Evolutionary conservation across 2,329 filamentous ascomycete genomes (phyloP).

Genomic region (Xylaria sp.): DNA sequence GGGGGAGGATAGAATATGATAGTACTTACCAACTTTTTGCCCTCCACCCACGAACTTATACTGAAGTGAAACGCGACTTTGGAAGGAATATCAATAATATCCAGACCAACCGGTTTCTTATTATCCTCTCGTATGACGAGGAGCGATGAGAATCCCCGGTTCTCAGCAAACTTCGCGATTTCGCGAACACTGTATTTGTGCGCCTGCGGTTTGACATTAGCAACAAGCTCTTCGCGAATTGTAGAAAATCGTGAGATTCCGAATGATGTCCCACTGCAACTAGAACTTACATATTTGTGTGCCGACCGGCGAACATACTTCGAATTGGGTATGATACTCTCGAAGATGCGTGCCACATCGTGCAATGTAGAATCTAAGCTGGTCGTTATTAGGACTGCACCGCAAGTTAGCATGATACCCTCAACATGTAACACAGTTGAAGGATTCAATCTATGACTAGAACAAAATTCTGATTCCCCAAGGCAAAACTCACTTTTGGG

Average conservation of each 20-base stretch:
- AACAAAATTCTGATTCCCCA: no score
- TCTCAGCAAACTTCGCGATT: slow-evolving; percentile 78
- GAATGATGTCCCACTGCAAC: background rate
- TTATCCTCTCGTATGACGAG: slow-evolving; percentile 83
- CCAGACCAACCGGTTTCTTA: slow-evolving; percentile 77
- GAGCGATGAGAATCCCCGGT: slow-evolving; percentile 77
- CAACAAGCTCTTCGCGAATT: background rate
- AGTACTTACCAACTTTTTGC: slow-evolving; percentile 57
- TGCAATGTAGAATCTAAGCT: slow-evolving; percentile 85
- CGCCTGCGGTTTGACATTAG: slow-evolving; percentile 27
- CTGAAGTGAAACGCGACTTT: slow-evolving; percentile 92
- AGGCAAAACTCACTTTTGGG: slow-evolving; percentile 55
- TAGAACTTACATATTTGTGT: slow-evolving; percentile 57
- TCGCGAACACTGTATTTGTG: slow-evolving; percentile 91
- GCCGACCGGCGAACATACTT: slow-evolving; percentile 83
- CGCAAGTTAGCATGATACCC: background rate
- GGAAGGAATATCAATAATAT: slow-evolving; percentile 74
- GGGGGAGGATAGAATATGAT: background rate
- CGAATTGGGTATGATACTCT: slow-evolving; percentile 75
- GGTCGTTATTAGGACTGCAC: slow-evolving; percentile 75
- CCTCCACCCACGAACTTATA: slow-evolving; percentile 66
- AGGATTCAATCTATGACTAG: no score
- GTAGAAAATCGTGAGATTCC: background rate
- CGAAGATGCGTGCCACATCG: slow-evolving; percentile 71
- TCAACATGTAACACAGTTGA: no score